A percentile compares a stretch with the other conserved stretches of the same genome.
These are phyloP conservation scores for Maudiozyma pseudohumilis DNA, from an alignment of 805 yeast species.

Conservation along the genomic window DNA sequence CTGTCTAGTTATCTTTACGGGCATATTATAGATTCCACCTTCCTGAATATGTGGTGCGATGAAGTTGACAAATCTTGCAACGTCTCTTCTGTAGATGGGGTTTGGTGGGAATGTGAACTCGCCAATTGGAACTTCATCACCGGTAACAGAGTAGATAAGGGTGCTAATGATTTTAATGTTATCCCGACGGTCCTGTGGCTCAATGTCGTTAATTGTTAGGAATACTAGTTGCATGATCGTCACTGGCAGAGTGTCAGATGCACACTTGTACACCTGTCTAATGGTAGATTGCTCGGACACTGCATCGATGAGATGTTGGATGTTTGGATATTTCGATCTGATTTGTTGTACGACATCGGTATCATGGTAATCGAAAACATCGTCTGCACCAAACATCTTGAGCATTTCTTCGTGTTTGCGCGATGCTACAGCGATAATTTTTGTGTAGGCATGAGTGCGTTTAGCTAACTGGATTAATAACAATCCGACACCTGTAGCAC, in stretches of 20 bases:
- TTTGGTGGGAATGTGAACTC: slow-evolving; percentile 17
- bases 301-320: slow-evolving; percentile 28
- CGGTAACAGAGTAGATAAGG: slow-evolving; percentile 31
- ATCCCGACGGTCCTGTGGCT: slow-evolving; percentile 23
- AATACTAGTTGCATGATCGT: slow-evolving; percentile 29
- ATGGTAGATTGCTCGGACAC: slow-evolving; percentile 27
- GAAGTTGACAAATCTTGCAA: slow-evolving; percentile 22
- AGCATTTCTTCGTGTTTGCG: slow-evolving; percentile 33
- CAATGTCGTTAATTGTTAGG: slow-evolving; percentile 16
- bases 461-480: slow-evolving; percentile 50
- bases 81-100: slow-evolving; percentile 19
- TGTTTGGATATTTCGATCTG: slow-evolving; percentile 23
- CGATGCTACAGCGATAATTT: slow-evolving; percentile 42
- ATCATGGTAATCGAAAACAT: slow-evolving; percentile 41
- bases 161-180: slow-evolving; percentile 29
- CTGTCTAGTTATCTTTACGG: slow-evolving; percentile 22
- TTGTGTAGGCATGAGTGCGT: slow-evolving; percentile 31
- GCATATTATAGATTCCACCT: slow-evolving; percentile 27
- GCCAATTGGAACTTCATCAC: slow-evolving; percentile 28
- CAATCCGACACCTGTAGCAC: slow-evolving; percentile 56
- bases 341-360: slow-evolving; percentile 36
- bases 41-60: slow-evolving; percentile 14
- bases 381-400: slow-evolving; percentile 39
- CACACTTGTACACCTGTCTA: slow-evolving; percentile 27
- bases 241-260: slow-evolving; percentile 28